Base-by-base conservation (phyloP, 306 rosid genomes). In the Ochetophila trinervis region DNA sequence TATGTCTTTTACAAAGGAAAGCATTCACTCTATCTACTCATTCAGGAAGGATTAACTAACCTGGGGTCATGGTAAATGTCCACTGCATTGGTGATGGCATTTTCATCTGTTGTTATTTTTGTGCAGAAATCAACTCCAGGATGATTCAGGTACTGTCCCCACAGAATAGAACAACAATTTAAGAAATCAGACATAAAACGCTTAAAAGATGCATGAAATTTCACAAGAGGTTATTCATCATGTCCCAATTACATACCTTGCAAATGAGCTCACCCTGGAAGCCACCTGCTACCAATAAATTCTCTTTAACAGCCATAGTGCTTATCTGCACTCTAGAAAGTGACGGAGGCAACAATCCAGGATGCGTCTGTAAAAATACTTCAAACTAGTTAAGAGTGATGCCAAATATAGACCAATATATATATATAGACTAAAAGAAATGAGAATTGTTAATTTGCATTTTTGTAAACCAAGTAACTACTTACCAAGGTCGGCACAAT, bases 261-360 rank as follows among this genome's bases (percentile, higher is more conserved):
- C 97, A 93, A 68, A 93, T 84, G 32, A 93, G 97, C 74, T 93
- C 99, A 15, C 99, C 99, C 67, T 81, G 91, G 73, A 90, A 90
- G 56, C 99, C 99, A 36, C 99, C 99, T 6, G 90, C 96, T 60
- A 86, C 91, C 72, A 90, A 66, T 74, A 90, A 74, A 77, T 84
- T 81, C 68, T 88, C 95, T 79, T 84, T 84, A 6, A 93, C 99
- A 54, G 95, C 72, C 99, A 93, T 93, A 67, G 99, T 84, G 76
- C 99, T 93, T 66, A 93, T 83, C 78, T 90, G 99, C 64, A 90
- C 96, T 78, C 97, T 84, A 19, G 90, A 87, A 45, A 87, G 64
- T 13, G 97, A 79, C 56, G 78, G 91, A 32, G 83, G 70, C 51
- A 83, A 70, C 61, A 79, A 67, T 37, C 91, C 91, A 61, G 80